phyloP scores from a whole-genome alignment of 2,329 filamentous ascomycete genomes.

The Ophiosphaerella korrae region DNA sequence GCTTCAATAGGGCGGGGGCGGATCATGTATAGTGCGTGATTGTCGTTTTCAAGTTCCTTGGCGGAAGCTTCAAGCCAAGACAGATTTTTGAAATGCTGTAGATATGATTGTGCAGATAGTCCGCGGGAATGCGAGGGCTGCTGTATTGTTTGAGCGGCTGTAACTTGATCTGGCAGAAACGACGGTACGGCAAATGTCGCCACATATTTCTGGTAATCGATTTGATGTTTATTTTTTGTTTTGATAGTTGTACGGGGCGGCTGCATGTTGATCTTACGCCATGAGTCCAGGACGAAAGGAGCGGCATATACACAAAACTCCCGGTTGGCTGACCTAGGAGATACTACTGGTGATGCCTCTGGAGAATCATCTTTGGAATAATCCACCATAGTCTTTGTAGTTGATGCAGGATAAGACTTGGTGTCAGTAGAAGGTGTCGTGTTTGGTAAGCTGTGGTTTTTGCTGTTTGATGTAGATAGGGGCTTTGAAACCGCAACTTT shows the following conservation, averaged over 20 bases:
- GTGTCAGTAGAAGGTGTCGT: too few relatives aligned
- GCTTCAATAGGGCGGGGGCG: conserved; percentile 2
- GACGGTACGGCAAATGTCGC: conserved; percentile 22
- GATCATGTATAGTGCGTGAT: conserved; percentile 25
- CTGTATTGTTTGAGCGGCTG: not conserved
- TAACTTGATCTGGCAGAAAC: conserved; percentile 15
- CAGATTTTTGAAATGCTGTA: conserved; percentile 17
- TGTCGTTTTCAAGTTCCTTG: conserved; percentile 21
- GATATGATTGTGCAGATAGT: conserved; percentile 18
- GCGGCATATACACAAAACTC: conserved; percentile 31
- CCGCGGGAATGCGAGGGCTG: not conserved
- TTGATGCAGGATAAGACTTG: too few relatives aligned
- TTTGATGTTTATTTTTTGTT: conserved; percentile 15
- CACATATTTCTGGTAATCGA: conserved; percentile 21
- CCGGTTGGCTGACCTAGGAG: not conserved
- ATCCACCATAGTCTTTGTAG: not conserved
- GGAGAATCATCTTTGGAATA: not conserved
- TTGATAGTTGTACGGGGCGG: conserved; percentile 1
- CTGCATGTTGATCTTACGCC: conserved; percentile 23
- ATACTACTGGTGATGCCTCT: not conserved
- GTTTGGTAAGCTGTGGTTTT: too few relatives aligned
- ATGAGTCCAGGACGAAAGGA: conserved; percentile 20
- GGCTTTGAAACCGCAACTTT: not conserved
- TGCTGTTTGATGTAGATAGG: not conserved
- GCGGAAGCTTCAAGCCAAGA: conserved; percentile 24